Conservation (phyloP, 2,329 filamentous ascomycete genomes). For the Hirsutella thompsonii region DNA sequence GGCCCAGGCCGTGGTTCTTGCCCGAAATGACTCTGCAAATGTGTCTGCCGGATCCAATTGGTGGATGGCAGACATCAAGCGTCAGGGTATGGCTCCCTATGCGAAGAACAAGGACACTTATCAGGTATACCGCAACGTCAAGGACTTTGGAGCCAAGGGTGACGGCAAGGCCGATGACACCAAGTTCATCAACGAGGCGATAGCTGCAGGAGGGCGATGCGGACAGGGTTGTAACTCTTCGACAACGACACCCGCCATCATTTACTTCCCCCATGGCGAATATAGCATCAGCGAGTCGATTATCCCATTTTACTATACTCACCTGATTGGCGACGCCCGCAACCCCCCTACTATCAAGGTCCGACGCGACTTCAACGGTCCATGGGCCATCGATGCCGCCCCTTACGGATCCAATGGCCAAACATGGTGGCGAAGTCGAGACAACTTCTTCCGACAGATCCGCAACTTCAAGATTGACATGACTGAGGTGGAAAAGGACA, state of each 20-base stretch:
- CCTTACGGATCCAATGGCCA: constrained; percentile 4
- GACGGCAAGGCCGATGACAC: constrained; percentile 1
- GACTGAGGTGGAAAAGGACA: not conserved
- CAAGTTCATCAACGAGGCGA: constrained; percentile 1
- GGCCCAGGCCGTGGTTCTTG: too few species aligned
- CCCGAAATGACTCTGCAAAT: too few species aligned
- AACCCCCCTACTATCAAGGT: constrained; percentile 54
- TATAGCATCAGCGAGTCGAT: constrained; percentile 73
- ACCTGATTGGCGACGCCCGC: constrained; percentile 72
- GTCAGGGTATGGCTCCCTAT: not conserved
- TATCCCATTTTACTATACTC: constrained; percentile 83
- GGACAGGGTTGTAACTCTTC: constrained; percentile 61
- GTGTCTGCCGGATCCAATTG: not conserved
- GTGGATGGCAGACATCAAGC: not conserved
- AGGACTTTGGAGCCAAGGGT: not conserved
- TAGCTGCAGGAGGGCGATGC: not conserved
- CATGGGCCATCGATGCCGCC: constrained; percentile 6
- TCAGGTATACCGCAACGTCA: constrained; percentile 1
- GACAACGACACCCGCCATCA: constrained; percentile 70
- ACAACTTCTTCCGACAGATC: constrained; percentile 9
- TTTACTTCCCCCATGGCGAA: constrained; percentile 85
- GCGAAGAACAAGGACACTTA: not conserved
- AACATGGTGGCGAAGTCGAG: not conserved
- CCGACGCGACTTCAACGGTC: not conserved
- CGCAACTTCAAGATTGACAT: constrained; percentile 7